phyloP scores from a whole-genome alignment of 768 basidiomycete genomes.

The Lactifluus piperatus region DNA sequence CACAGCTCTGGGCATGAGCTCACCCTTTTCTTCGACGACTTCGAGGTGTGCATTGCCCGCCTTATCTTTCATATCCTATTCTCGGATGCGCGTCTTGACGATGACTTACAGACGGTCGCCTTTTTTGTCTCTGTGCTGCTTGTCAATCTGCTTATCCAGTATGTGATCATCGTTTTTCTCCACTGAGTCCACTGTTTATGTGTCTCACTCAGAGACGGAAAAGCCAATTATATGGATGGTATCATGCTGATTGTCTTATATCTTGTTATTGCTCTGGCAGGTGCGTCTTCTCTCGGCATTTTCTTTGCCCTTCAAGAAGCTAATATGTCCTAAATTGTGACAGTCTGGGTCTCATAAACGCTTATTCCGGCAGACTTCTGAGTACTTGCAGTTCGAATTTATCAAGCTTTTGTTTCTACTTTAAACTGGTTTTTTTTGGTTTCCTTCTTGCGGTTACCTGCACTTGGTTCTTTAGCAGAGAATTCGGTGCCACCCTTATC shows the following conservation, averaged over 20 bases:
- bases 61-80: neutral
- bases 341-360: slow-evolving; percentile 39
- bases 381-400: no score
- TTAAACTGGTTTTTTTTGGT: no score
- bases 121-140: slow-evolving; percentile 85
- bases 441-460: no score
- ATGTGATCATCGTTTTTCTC: slow-evolving; percentile 23
- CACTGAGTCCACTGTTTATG: neutral
- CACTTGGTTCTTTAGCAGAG: no score
- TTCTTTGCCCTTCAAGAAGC: neutral
- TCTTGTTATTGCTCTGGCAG: slow-evolving; percentile 71
- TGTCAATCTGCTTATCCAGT: slow-evolving; percentile 76
- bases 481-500: no score
- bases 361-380: no score
- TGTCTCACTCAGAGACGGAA: slow-evolving; percentile 49
- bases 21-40: slow-evolving; percentile 78
- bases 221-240: slow-evolving; percentile 90
- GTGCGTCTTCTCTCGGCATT: slow-evolving; percentile 41
- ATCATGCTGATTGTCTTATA: slow-evolving; percentile 70
- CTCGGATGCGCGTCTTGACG: neutral
- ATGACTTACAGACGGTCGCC: slow-evolving; percentile 52
- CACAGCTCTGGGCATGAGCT: slow-evolving; percentile 56
- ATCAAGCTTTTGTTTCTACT: no score
- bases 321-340: neutral
- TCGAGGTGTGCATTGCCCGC: slow-evolving; percentile 46